Conservation (phyloP, 768 basidiomycete genomes). For the Tulasnella sp. region DNA sequence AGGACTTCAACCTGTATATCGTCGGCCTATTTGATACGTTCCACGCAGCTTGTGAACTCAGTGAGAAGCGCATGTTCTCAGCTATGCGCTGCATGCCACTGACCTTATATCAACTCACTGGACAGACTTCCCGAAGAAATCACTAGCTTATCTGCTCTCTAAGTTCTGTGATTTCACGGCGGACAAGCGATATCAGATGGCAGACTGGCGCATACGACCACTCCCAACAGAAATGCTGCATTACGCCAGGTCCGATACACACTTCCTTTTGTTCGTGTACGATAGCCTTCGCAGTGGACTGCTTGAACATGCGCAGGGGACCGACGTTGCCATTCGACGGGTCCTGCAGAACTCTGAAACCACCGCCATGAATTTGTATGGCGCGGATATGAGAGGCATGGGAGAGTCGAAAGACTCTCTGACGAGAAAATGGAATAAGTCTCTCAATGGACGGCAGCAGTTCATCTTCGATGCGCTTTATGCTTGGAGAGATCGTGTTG, state of each 20-base stretch:
- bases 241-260: conserved; percentile 94
- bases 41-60: conserved; percentile 80
- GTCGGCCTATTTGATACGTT: conserved; percentile 97
- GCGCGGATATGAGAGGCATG: conserved; percentile 48
- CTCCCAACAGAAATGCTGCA: conserved; percentile 78
- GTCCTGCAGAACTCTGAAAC: conserved; percentile 64
- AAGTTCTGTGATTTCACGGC: conserved; percentile 84
- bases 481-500: conserved; percentile 69
- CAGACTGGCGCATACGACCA: conserved; percentile 95
- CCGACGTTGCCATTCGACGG: conserved; percentile 27
- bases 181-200: conserved; percentile 93
- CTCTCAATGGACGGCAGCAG: conserved; percentile 35
- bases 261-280: conserved; percentile 87
- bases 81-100: background rate
- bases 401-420: conserved; percentile 53
- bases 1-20: conserved; percentile 86
- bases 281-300: conserved; percentile 83
- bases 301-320: conserved; percentile 35
- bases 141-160: conserved; percentile 71
- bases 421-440: conserved; percentile 75
- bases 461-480: conserved; percentile 64
- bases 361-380: conserved; percentile 64
- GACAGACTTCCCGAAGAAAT: conserved; percentile 70
- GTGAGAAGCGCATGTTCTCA: conserved; percentile 36
- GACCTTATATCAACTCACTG: background rate